Base-by-base conservation (phyloP, 768 basidiomycete genomes). In the Russula foetens region DNA sequence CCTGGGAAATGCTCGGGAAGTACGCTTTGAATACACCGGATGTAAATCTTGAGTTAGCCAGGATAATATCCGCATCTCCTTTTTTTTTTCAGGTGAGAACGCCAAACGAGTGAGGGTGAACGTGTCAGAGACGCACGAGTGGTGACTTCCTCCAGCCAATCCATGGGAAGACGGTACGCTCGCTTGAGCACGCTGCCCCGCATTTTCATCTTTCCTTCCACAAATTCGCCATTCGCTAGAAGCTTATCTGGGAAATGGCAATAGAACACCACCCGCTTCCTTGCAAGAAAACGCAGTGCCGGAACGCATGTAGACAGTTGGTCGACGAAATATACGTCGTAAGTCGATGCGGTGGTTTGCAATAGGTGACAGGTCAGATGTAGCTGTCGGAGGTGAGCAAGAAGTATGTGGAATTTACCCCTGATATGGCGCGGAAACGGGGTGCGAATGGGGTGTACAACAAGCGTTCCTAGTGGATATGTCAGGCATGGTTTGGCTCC, bases 191-290 rank as follows among this genome's bases (percentile, higher is more conserved):
- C 35, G 21, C 81, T 71, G 0, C 73, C 72, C 3, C 73, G 75
- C 67, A 71, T 78, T 41, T 69, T 71, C 45, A 72, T 67, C 56
- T 75, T 72, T 14, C 82, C 85, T 54, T 87, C 83, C 0, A 84
- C 78, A 67, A 73, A 83, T 41, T 79, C 82, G 0, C 89, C 89
- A 63, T 83, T 81, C 7, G 88, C 84, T 28, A 98, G 80, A 0
- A 98, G 77, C 72, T 96, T 96, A 74, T 99, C 96, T 0, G 96
- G 97, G 66, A 99, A 98, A 71, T 98, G 96, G 66, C 93, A 96
- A 71, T 99, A 98, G 73, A 98, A 98, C 21, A 98, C 86, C 29
- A 96, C 90, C 2, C 92, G 84, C n/a, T 83, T 90, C 23, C 77
- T 77, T 2, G 78, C 81, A 15, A 90, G 68, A 60, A 75, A 67